Percentiles rank a stretch among this genome's conserved stretches.
Evolutionary conservation across 805 yeast species (phyloP).

Genomic region (Tetrapisispora arboricola): DNA sequence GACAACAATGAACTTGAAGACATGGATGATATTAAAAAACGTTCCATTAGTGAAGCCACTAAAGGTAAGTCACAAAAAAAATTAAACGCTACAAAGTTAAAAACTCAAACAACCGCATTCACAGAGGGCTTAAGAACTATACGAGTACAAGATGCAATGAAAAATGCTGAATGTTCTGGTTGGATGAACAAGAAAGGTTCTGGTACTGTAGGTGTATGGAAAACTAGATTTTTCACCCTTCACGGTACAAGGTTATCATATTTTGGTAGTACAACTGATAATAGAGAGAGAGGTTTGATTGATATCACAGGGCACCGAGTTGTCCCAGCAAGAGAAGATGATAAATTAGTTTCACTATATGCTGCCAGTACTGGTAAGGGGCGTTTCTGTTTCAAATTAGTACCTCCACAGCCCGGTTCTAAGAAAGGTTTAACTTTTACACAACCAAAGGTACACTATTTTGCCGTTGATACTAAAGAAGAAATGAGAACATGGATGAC

Average conservation of each 20-base stretch:
- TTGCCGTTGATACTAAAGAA: constrained; percentile 84
- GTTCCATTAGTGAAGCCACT: constrained; percentile 42
- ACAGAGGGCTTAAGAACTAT: constrained; percentile 78
- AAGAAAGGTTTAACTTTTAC: constrained; percentile 92
- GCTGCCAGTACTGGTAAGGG: constrained; percentile 93
- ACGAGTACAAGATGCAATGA: constrained; percentile 67
- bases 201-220: constrained; percentile 78
- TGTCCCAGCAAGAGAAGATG: constrained; percentile 72
- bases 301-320: constrained; percentile 94
- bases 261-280: constrained; percentile 66
- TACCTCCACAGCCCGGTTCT: constrained; percentile 97
- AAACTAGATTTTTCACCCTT: constrained; percentile 68
- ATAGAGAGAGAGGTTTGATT: constrained; percentile 79
- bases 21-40: constrained; percentile 28
- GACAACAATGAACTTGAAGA: constrained; percentile 23
- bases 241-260: constrained; percentile 92
- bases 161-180: constrained; percentile 68
- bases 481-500: constrained; percentile 94
- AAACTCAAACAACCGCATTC: constrained; percentile 67
- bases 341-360: constrained; percentile 71
- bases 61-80: constrained; percentile 42
- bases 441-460: constrained; percentile 89
- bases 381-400: constrained; percentile 76
- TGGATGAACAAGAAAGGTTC: constrained; percentile 95
- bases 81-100: constrained; percentile 31